phyloP scores from a whole-genome alignment of 1,284 basidiomycete genomes.

The Thecaphora thlaspeos region DNA sequence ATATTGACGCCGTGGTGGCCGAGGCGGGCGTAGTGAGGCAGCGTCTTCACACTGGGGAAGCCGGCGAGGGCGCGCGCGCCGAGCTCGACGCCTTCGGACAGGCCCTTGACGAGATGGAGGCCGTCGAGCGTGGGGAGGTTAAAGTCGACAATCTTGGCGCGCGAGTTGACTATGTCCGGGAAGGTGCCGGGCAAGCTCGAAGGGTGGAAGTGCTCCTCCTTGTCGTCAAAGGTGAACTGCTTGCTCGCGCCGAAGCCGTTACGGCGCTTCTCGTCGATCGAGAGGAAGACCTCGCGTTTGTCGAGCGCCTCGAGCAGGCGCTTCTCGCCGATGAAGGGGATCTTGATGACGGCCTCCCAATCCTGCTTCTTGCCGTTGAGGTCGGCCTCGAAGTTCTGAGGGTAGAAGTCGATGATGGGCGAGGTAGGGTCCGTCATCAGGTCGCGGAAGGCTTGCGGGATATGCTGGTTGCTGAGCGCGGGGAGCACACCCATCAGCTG shows the following conservation, averaged over 20 bases:
- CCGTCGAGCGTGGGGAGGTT: slow-evolving; percentile 76
- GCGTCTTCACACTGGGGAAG: slow-evolving; percentile 89
- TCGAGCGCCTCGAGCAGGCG: slow-evolving; percentile 69
- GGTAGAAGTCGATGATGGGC: slow-evolving; percentile 93
- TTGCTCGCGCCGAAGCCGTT: slow-evolving; percentile 79
- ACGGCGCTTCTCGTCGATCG: slow-evolving; percentile 72
- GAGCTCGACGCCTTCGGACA: slow-evolving; percentile 83
- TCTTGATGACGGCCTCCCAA: slow-evolving; percentile 98
- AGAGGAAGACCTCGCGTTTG: slow-evolving; percentile 76
- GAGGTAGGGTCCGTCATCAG: slow-evolving; percentile 84
- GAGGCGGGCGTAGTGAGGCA: slow-evolving; percentile 75
- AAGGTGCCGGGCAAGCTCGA: slow-evolving; percentile 93
- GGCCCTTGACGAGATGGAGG: slow-evolving; percentile 78
- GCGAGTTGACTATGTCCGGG: slow-evolving; percentile 80
- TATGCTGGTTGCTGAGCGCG: slow-evolving; percentile 79
- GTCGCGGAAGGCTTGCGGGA: slow-evolving; percentile 84
- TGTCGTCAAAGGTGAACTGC: slow-evolving; percentile 71
- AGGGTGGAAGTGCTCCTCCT: slow-evolving; percentile 68
- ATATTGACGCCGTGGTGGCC: slow-evolving; percentile 89
- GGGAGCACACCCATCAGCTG: slow-evolving; percentile 98
- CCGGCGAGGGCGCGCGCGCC: slow-evolving; percentile 86
- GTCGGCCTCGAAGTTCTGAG: slow-evolving; percentile 83
- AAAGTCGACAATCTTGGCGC: slow-evolving; percentile 76
- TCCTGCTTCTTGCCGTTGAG: slow-evolving; percentile 97
- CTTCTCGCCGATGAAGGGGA: slow-evolving; percentile 90